Evolutionary conservation across 306 rosid species (phyloP), one percentile per base, ranked within the genome.

Genomic region (Elaeagnus macrophylla): DNA sequence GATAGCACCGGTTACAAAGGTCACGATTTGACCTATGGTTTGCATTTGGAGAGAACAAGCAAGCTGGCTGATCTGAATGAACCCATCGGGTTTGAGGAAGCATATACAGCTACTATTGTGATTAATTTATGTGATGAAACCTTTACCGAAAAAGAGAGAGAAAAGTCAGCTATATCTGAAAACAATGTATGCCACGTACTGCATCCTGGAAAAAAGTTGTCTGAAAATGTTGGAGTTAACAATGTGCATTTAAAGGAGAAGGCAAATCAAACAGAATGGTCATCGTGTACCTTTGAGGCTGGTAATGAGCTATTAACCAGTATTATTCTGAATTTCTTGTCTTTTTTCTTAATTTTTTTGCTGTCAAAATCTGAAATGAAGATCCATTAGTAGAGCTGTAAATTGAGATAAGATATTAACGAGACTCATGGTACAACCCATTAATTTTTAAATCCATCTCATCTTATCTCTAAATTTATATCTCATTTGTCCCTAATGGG

Each of bases 61-160:
- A 51, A 46, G 12, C 19, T 58, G 56, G 44, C 62, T 9, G 37
- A 54, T 54, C 59, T 67, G 63, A 68, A 68, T 37, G 78, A 63
- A 20, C 63, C 67, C 51, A 51, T 53, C 58, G 65, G 43, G 36
- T 19, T 25, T 5, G 79, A 68, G 44, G 62, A 35, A 64, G 54
- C 46, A 20, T 60, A 48, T 50, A 45, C 51, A 38, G 49, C 64
- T 37, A 46, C 65, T 52, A 38, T 57, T 56, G 50, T 39, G 9
- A 1, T 16, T 50, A 55, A 37, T 15, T 15, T 17, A 20, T 49
- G 61, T 7, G 12, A 45, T 1, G 37, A 48, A n/a, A 37, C 39
- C 10, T 12, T 32, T 61, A 46, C 48, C 46, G 37, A 56, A 48
- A 41, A 48, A 51, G 41, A 56, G 42, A 48, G 39, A 19, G 12